A percentile compares a stretch with the other conserved stretches of the same genome.
Evolutionary conservation across 2,329 filamentous ascomycete species (phyloP).

Genomic region (Knoxdaviesia capensis): DNA sequence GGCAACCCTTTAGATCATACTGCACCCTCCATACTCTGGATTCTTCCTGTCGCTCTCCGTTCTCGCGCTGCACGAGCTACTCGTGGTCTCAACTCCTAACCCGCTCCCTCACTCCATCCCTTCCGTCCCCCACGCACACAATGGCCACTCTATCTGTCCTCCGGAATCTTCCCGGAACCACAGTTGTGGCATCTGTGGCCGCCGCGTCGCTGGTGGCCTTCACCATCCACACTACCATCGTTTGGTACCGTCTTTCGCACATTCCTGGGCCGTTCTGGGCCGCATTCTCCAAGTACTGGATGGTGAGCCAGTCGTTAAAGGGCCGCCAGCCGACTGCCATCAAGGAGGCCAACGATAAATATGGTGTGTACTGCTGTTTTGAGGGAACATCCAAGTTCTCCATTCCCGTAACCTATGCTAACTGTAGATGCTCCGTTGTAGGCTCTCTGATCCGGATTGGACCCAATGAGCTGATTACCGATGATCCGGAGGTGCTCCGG

Average conservation of each 20-base stretch:
- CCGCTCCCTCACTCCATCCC: too few relatives aligned
- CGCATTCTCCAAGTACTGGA: slow-evolving; percentile 14
- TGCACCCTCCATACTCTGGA: too few relatives aligned
- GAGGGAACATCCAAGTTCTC: neutral
- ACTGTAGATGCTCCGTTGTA: neutral
- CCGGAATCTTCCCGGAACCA: too few relatives aligned
- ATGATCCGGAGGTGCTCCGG: slow-evolving; percentile 18
- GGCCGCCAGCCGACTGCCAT: slow-evolving; percentile 3
- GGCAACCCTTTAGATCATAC: too few relatives aligned
- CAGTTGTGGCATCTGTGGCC: too few relatives aligned
- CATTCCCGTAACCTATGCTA: neutral
- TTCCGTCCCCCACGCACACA: too few relatives aligned
- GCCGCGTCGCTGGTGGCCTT: too few relatives aligned
- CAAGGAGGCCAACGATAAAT: slow-evolving; percentile 9
- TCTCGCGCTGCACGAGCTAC: too few relatives aligned
- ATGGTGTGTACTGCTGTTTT: slow-evolving; percentile 7
- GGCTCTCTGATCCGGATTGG: slow-evolving; percentile 18
- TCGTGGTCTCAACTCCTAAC: too few relatives aligned
- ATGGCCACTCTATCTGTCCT: too few relatives aligned
- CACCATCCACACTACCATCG: too few relatives aligned
- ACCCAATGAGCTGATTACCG: slow-evolving; percentile 19
- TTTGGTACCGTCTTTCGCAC: slow-evolving; percentile 14
- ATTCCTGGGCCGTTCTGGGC: slow-evolving; percentile 15
- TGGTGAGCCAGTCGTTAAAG: slow-evolving; percentile 1
- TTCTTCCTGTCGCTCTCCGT: too few relatives aligned